Evolutionary conservation across 768 basidiomycete genomes (phyloP), one percentile per base, ranked within the genome.

Genomic region (Favolaschia claudopus): DNA sequence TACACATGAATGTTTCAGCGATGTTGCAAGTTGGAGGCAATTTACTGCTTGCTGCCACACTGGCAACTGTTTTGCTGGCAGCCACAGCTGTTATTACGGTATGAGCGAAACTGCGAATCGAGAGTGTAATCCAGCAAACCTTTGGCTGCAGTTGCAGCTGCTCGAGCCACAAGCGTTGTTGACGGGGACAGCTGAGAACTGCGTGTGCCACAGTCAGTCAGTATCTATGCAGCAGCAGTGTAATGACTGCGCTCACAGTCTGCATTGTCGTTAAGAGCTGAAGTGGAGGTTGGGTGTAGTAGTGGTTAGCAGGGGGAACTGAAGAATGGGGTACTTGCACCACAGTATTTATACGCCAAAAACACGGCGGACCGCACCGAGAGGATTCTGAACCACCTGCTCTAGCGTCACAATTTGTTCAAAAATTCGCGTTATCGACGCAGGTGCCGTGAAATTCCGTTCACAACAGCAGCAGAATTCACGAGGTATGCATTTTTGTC

Each of bases 101-200:
- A 36, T 45, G 28, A 48, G 42, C 22, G 20, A 27, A 27, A 24
- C 2, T 32, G 34, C 39, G 22, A 19, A 42, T 3, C 15, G 10
- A 31, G 1, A 34, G 27, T n/a, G 22, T 29, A 25, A 13, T 8
- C 6, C 4, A 31, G 19, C 67, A 2, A 65, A 76, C 75, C 55
- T 13, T 2, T 36, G 7, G 13, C 33, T 67, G 68, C 75, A 75
- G 17, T 55, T 60, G 67, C 70, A 72, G 54, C 47, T 50, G 38
- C 10, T 59, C 32, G 61, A 43, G 25, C 66, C 68, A 66, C 76
- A 78, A 39, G 66, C 65, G 34, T 64, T 57, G 69, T 76, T 67
- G 45, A 72, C 67, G 24, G 71, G 75, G 58, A 62, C 44, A 47
- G 67, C 5, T 48, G 52, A 62, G 67, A 55, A 69, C 74, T 78